Percentiles rank a stretch among this genome's conserved stretches.
Conservation (phyloP, 176 grass and related monocot genomes). For the Sorghum bicolor region DNA sequence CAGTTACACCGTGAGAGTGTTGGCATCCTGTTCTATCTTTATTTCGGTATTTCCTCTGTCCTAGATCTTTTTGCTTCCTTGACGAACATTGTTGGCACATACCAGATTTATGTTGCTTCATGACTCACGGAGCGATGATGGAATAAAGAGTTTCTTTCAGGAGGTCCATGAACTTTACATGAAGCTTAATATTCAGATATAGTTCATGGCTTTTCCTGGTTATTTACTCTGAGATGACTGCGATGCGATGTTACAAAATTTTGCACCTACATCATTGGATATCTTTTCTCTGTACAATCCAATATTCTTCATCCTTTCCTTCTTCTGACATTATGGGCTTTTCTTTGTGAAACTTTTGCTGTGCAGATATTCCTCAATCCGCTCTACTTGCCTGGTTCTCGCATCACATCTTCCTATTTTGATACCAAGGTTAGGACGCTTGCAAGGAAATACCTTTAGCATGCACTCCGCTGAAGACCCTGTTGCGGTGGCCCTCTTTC, state of each 20-base stretch:
- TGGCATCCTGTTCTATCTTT: slow-evolving; percentile 14
- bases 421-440: slow-evolving; percentile 73
- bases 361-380: slow-evolving; percentile 68
- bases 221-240: neutral
- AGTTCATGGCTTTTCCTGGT: neutral
- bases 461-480: neutral
- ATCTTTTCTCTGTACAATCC: neutral
- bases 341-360: neutral
- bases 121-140: slow-evolving; percentile 71
- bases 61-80: slow-evolving; percentile 32
- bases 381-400: slow-evolving; percentile 64
- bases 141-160: slow-evolving; percentile 86
- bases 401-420: slow-evolving; percentile 78
- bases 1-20: too few relatives aligned
- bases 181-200: slow-evolving; percentile 48
- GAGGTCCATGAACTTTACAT: slow-evolving; percentile 89
- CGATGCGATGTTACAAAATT: neutral
- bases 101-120: slow-evolving; percentile 92
- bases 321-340: neutral
- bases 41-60: neutral
- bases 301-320: neutral
- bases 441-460: slow-evolving; percentile 79
- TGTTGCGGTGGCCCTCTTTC: neutral
- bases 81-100: slow-evolving; percentile 40
- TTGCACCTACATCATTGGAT: neutral